Percentiles rank a stretch among this genome's conserved stretches.
Conservation (phyloP, 768 basidiomycete genomes). For the Phaeotremella fagi region DNA sequence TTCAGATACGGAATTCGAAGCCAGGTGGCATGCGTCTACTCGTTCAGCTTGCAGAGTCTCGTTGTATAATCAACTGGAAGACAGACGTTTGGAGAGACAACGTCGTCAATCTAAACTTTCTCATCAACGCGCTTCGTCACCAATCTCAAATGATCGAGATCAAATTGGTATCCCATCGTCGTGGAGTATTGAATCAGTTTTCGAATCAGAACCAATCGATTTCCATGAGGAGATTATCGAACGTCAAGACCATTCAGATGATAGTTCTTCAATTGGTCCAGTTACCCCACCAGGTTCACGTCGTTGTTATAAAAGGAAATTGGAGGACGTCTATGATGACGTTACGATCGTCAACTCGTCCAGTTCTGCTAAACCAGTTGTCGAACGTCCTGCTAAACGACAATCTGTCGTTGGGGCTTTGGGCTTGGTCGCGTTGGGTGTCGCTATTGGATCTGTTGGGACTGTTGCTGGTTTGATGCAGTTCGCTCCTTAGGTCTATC, state of each 20-base stretch:
- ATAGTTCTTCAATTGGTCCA: background rate
- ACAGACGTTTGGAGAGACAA: background rate
- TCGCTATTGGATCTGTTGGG: conserved; percentile 25
- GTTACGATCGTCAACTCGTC: background rate
- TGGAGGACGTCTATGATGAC: background rate
- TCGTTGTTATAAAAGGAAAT: background rate
- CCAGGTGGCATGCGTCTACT: no score
- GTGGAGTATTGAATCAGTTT: background rate
- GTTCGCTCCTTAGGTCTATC: conserved; percentile 6
- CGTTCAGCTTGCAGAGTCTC: no score
- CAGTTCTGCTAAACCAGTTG: background rate
- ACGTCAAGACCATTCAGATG: no score
- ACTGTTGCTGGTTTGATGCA: conserved; percentile 32
- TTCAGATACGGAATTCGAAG: no score
- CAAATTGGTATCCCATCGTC: background rate
- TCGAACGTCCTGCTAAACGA: conserved; percentile 10
- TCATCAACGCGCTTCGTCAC: background rate
- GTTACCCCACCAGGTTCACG: background rate
- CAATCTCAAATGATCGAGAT: background rate
- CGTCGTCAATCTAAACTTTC: background rate
- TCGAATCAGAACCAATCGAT: background rate
- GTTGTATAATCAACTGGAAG: no score
- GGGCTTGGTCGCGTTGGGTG: conserved; percentile 24
- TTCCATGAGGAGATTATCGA: no score
- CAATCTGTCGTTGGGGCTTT: conserved; percentile 10